Evolutionary conservation across 495 filamentous ascomycete genomes (phyloP).

Genomic region (Podospora conica): DNA sequence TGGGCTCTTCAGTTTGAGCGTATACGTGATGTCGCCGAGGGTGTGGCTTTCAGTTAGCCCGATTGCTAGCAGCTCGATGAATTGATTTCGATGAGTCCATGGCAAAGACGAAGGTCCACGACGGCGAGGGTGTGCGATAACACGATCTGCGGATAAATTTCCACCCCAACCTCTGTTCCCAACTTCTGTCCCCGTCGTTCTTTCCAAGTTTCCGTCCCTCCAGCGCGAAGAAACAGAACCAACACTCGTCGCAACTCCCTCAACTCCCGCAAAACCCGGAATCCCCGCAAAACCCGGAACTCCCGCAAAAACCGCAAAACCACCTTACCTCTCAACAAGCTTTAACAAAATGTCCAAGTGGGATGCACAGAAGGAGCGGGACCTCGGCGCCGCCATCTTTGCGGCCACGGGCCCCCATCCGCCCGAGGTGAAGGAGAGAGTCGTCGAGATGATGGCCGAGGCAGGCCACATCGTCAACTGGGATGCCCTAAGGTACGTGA

Average conservation of each 20-base stretch:
- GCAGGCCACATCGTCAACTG: conserved; percentile 12
- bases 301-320: no score
- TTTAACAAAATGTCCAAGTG: background rate
- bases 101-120: no score
- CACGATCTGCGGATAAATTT: no score
- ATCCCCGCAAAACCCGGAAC: no score
- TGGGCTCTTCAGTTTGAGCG: background rate
- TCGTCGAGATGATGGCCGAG: conserved; percentile 1
- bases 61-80: no score
- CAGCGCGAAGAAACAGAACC: no score
- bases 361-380: background rate
- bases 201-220: no score
- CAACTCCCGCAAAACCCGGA: no score
- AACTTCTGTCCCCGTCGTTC: no score
- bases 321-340: background rate
- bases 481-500: conserved; percentile 18
- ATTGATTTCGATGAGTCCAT: background rate
- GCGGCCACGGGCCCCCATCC: background rate
- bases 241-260: no score
- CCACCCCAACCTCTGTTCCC: no score
- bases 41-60: background rate
- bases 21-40: background rate
- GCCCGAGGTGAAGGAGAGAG: background rate
- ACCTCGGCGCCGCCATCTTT: background rate
- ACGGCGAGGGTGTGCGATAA: no score